phyloP scores from a whole-genome alignment of 2,329 filamentous ascomycete genomes.

The Chrysoporthe austroafricana region DNA sequence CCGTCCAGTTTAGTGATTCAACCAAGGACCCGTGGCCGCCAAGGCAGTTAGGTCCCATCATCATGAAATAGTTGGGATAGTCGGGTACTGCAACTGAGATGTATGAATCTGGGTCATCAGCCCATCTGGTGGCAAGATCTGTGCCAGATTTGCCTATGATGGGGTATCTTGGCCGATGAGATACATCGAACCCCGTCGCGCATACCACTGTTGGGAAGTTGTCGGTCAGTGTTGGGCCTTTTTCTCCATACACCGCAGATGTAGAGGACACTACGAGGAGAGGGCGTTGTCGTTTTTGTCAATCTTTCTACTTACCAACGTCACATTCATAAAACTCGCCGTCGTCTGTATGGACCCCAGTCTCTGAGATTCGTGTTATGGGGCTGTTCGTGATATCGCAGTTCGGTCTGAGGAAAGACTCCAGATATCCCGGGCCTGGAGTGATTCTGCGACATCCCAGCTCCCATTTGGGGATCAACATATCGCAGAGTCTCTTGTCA shows the following conservation, averaged over 20 bases:
- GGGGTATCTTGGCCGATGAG: conserved; percentile 60
- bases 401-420: conserved; percentile 30
- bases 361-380: conserved; percentile 27
- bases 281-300: too few species aligned
- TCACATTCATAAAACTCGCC: conserved; percentile 26
- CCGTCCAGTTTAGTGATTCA: conserved; percentile 19
- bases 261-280: too few species aligned
- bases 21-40: conserved; percentile 17
- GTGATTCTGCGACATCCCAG: conserved; percentile 32
- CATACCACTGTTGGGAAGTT: conserved; percentile 48
- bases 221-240: too few species aligned
- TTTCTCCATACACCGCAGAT: too few species aligned
- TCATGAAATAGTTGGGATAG: conserved; percentile 64
- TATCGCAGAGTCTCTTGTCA: conserved; percentile 45
- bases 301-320: conserved; percentile 23
- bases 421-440: conserved; percentile 32
- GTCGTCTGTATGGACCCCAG: conserved; percentile 25
- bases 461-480: conserved; percentile 32
- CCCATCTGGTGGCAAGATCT: conserved; percentile 60
- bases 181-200: conserved; percentile 65
- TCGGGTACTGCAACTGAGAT: conserved; percentile 64
- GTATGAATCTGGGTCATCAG: conserved; percentile 65
- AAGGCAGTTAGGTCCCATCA: conserved; percentile 19
- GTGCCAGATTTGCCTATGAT: conserved; percentile 54
- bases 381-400: conserved; percentile 30